Evolutionary conservation across 2,329 filamentous ascomycete genomes (phyloP).

Genomic region (Leptosphaerulina australis): DNA sequence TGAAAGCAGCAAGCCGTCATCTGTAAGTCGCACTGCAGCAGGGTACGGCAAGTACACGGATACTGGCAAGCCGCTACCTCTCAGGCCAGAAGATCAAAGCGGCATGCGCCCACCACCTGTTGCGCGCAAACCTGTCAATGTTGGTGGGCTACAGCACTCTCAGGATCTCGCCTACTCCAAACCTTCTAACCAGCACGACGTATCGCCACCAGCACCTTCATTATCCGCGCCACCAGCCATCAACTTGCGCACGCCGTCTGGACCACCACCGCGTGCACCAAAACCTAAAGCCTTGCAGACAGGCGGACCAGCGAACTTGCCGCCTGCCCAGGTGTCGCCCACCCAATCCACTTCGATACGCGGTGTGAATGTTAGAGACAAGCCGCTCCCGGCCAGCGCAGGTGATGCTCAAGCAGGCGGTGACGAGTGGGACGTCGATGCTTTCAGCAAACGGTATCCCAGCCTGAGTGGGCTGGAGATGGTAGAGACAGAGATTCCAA

Average conservation of each 20-base stretch:
- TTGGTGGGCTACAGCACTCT: conserved; percentile 19
- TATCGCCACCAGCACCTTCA: conserved; percentile 32
- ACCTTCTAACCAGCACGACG: conserved; percentile 31
- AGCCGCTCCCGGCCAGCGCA: conserved; percentile 24
- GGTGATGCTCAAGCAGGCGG: conserved; percentile 10
- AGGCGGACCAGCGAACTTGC: conserved; percentile 41
- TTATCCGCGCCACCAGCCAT: conserved; percentile 44
- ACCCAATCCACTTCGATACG: conserved; percentile 14
- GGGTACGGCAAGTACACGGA: conserved; percentile 88
- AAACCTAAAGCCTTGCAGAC: conserved; percentile 66
- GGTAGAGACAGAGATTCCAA: conserved; percentile 70
- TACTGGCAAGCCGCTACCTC: conserved; percentile 39
- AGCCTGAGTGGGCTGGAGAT: conserved; percentile 85
- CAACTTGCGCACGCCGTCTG: conserved; percentile 38
- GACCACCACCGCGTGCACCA: conserved; percentile 58
- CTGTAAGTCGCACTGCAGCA: conserved; percentile 73
- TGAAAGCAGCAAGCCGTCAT: conserved; percentile 66
- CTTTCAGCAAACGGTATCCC: conserved; percentile 86
- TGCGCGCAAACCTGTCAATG: conserved; percentile 57
- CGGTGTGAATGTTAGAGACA: conserved; percentile 23
- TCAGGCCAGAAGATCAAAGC: conserved; percentile 38
- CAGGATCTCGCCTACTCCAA: conserved; percentile 40
- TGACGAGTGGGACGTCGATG: conserved; percentile 64
- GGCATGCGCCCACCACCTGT: conserved; percentile 30
- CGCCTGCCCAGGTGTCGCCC: conserved; percentile 18